Conservation (phyloP, 2,329 filamentous ascomycete species). For the Chalara sp. region DNA sequence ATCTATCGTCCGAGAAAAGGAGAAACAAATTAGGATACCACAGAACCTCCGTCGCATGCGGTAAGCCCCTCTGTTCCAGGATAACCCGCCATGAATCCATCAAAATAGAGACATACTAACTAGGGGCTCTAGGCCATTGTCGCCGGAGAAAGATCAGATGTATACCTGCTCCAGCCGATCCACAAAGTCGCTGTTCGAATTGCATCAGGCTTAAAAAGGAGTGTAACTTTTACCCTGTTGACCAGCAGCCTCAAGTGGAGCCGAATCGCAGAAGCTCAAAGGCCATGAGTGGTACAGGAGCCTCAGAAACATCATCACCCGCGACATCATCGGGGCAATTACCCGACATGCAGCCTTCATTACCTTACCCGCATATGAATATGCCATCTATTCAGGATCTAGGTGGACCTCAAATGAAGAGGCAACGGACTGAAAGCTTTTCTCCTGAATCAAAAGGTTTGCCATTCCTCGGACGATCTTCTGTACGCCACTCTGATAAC, state of each 20-base stretch:
- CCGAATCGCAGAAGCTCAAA: conserved; percentile 36
- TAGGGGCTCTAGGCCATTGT: conserved; percentile 63
- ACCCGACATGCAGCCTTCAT: conserved; percentile 34
- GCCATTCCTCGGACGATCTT: conserved; percentile 4
- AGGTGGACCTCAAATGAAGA: conserved; percentile 35
- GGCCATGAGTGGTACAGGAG: conserved; percentile 23
- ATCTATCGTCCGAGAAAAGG: conserved; percentile 51
- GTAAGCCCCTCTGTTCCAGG: conserved; percentile 50
- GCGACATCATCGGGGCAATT: conserved; percentile 36
- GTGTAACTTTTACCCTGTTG: conserved; percentile 86
- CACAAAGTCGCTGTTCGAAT: conserved; percentile 75
- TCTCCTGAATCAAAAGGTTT: conserved; percentile 27
- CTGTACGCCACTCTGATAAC: conserved; percentile 10
- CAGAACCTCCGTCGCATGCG: conserved; percentile 88
- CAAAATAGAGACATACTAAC: not conserved
- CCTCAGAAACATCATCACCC: conserved; percentile 44
- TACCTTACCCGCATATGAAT: conserved; percentile 35
- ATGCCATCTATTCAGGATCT: conserved; percentile 40
- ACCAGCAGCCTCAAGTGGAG: conserved; percentile 55
- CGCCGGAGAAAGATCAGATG: conserved; percentile 91
- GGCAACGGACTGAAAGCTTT: conserved; percentile 28
- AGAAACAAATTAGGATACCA: conserved; percentile 95
- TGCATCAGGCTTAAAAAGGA: conserved; percentile 93
- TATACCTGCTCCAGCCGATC: conserved; percentile 66
- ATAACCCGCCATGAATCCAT: not conserved